Base-by-base conservation (phyloP, 371 early-diverging fungal genomes). In the Gilbertella persicaria region DNA sequence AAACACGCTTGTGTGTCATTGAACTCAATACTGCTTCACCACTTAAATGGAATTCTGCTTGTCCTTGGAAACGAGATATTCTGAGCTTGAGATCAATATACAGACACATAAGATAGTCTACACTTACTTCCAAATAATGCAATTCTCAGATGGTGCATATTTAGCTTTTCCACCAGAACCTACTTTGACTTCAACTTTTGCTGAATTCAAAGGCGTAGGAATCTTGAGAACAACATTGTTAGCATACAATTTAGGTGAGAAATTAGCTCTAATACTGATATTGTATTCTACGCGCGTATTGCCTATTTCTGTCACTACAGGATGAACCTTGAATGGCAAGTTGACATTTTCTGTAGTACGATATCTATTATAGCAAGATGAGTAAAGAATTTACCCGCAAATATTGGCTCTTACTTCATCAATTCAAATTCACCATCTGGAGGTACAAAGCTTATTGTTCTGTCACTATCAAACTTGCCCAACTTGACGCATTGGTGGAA, bases 341-440 rank as follows among this genome's bases (percentile, higher is more conserved):
- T 87, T 87, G 62, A 93, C 85, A 66, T 92, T 91, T 55, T 92
- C 93, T 1, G 92, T 91, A 1, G 93, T 88, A 16, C 95, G 86
- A 58, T 92, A 94, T 60, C 87, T 90, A 62, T 7, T 24, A 14
- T 21, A 21, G 12, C 33, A 28, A 44, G 16, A 13, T 38, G 14
- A 30, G 20, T 35, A 19, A 19, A 21, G 25, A 3, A 29, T 30
- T 47, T 10, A 30, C 23, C 23, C 40, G 6, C 30, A 0, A 19
- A 17, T 42, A 3, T 35, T n/a, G 28, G 7, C 29, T 21, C 58
- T 45, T 78, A 87, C 82, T 83, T 79, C 95, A 95, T 95, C 46
- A 95, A 78, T 67, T 93, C 95, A 72, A 93, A 95, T 67, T 95
- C 95, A 62, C 95, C 99, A 79, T 98, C 99, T 9, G 99, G 99